Evolutionary conservation across 148 eudicot genomes (phyloP), one percentile per base, ranked within the genome.

Genomic region (Rhododendron molle): DNA sequence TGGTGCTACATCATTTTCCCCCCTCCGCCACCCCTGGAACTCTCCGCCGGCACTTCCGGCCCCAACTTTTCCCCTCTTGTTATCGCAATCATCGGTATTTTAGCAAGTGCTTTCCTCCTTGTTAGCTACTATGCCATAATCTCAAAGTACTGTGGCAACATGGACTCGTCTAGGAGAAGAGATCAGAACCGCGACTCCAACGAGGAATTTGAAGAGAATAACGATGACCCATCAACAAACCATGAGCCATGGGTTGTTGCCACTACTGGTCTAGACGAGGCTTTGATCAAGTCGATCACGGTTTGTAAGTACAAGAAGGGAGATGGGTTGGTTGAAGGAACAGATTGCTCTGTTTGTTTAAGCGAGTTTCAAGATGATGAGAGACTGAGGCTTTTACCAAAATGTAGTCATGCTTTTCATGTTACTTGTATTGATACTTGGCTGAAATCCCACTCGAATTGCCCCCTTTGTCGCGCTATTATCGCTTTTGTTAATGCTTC

Each of bases 331-430:
- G 82, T 92, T 40, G 89, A 87, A 13, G 89, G 90, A 26, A 88
- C 87, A 36, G 93, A 90, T 86, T 95, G 97, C 83, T 89, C 93
- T 23, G 94, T 95, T 90, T 95, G 98, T 72, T 89, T 95, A 11
- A 91, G 94, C 60, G 98, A 94, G 89, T 92, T 95, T 28, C 67
- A 88, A 50, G 94, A 94, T 32, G 92, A 89, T 81, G 97, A 94
- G 62, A 87, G 83, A 60, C 84, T 95, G 47, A 90, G 94, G 88
- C 94, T 95, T 72, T 91, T 95, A 80, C 98, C 96, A 2, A 94
- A 95, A 90, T 95, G 98, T 85, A 91, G 89, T 76, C 98, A 95
- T 88, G 97, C 94, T 85, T 95, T 95, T 86, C 98, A 95, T 90
- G 92, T 93, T 20, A 38, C 77, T 28, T 95, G 98, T 85, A 95